These are phyloP conservation scores for Psidium guajava DNA, from an alignment of 345 rosid genomes.

Conservation along the genomic window DNA sequence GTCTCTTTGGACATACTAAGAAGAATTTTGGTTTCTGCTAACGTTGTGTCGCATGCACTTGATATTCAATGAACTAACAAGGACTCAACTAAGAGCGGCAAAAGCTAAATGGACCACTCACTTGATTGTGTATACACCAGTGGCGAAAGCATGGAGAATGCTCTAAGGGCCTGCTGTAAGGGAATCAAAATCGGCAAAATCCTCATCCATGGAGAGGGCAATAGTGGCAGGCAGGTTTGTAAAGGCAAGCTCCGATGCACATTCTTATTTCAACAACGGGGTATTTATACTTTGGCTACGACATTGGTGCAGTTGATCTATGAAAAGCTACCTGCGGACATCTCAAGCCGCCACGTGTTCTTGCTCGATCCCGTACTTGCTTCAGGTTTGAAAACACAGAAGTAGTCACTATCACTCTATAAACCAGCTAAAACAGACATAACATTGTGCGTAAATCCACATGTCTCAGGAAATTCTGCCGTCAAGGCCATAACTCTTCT, in stretches of 20 bases:
- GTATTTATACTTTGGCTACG: neutral
- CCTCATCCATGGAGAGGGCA: constrained; percentile 68
- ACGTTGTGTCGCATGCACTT: neutral
- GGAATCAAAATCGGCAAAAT: constrained; percentile 89
- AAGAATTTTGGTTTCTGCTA: neutral
- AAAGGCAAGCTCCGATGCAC: neutral
- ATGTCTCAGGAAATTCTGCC: constrained; percentile 56
- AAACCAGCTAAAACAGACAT: neutral
- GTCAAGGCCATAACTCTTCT: constrained; percentile 67
- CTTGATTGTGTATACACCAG: constrained; percentile 13
- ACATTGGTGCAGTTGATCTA: constrained; percentile 59
- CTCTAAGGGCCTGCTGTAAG: constrained; percentile 89
- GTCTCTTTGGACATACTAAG: neutral
- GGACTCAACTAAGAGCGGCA: neutral
- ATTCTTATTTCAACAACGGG: neutral
- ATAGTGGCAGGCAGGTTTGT: constrained; percentile 66
- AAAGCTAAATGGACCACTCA: neutral
- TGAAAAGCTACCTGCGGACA: constrained; percentile 83
- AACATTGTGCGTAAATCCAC: neutral
- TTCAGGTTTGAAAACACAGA: constrained; percentile 46
- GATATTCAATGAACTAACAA: neutral
- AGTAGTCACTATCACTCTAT: neutral
- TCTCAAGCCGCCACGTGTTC: constrained; percentile 71
- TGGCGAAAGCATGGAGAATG: constrained; percentile 98
- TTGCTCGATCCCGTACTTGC: constrained; percentile 89